Evolutionary conservation across 2,329 filamentous ascomycete genomes (phyloP).

Genomic region (Fusarium avenaceum): DNA sequence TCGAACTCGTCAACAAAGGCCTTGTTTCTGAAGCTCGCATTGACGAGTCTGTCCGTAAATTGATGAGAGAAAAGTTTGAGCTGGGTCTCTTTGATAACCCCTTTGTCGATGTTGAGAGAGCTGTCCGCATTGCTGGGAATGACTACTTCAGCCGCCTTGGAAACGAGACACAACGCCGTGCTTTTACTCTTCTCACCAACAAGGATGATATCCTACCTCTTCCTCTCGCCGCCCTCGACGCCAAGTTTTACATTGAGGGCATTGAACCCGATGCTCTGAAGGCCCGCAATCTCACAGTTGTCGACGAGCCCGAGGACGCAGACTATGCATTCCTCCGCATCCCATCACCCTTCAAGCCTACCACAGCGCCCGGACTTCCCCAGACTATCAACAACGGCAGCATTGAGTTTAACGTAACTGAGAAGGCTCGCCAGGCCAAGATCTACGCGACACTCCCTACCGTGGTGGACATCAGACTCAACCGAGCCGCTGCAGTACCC

Average conservation of each 20-base stretch:
- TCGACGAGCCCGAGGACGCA: slow-evolving; percentile 55
- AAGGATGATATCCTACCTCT: slow-evolving; percentile 44
- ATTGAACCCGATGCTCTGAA: slow-evolving; percentile 35
- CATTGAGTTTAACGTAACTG: slow-evolving; percentile 55
- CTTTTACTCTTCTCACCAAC: slow-evolving; percentile 50
- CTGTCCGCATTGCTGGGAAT: slow-evolving; percentile 57
- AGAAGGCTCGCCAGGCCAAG: slow-evolving; percentile 46
- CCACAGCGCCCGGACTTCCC: slow-evolving; percentile 55
- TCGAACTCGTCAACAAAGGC: slow-evolving; percentile 61
- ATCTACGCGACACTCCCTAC: slow-evolving; percentile 58
- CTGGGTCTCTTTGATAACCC: slow-evolving; percentile 66
- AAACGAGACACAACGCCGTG: slow-evolving; percentile 47
- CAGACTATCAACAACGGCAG: slow-evolving; percentile 56
- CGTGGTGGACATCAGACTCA: slow-evolving; percentile 60
- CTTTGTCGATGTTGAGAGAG: slow-evolving; percentile 59
- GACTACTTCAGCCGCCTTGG: slow-evolving; percentile 55
- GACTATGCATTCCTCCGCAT: slow-evolving; percentile 59
- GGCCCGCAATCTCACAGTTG: slow-evolving; percentile 51
- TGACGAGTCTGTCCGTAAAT: slow-evolving; percentile 60
- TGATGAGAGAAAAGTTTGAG: slow-evolving; percentile 64
- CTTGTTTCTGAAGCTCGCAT: slow-evolving; percentile 57
- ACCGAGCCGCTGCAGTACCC: slow-evolving; percentile 58
- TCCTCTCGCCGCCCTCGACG: slow-evolving; percentile 1
- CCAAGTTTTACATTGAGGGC: slow-evolving; percentile 47
- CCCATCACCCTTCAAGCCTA: slow-evolving; percentile 54